A percentile compares a stretch with the other conserved stretches of the same genome.
Evolutionary conservation across 2,329 filamentous ascomycete species (phyloP).

Genomic region (Meredithiella fracta): DNA sequence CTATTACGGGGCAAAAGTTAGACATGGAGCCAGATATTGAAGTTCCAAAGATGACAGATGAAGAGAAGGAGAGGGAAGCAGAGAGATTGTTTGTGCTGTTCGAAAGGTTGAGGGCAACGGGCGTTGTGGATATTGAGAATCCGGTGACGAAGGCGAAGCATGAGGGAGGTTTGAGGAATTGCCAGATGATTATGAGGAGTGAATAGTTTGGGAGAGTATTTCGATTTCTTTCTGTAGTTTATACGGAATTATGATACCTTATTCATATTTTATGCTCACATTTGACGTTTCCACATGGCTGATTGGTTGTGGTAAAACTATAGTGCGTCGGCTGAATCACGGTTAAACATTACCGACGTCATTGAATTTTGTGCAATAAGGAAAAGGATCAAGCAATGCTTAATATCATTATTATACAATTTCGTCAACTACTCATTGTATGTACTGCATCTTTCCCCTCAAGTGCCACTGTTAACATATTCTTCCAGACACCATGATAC

Average conservation of each 20-base stretch:
- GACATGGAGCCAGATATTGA: conserved; percentile 45
- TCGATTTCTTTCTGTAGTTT: not conserved
- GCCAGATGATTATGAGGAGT: conserved; percentile 17
- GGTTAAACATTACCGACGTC: too few species aligned
- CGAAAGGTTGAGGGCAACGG: conserved; percentile 59
- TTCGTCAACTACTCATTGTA: too few species aligned
- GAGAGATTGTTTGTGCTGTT: conserved; percentile 82
- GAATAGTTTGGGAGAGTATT: not conserved
- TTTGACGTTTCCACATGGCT: too few species aligned
- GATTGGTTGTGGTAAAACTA: too few species aligned
- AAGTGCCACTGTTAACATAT: too few species aligned
- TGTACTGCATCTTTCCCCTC: too few species aligned
- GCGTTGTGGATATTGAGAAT: conserved; percentile 62
- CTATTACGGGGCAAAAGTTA: conserved; percentile 70
- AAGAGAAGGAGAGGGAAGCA: conserved; percentile 84
- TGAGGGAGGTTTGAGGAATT: conserved; percentile 58
- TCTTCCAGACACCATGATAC: too few species aligned
- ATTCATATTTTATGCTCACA: not conserved
- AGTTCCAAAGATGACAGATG: conserved; percentile 62
- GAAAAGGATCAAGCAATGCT: too few species aligned
- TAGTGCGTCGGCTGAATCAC: too few species aligned
- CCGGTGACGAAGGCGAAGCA: conserved; percentile 54
- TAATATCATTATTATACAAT: too few species aligned
- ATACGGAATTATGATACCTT: not conserved
- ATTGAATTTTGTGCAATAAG: too few species aligned